Evolutionary conservation across 768 basidiomycete genomes (phyloP).

Genomic region (Kwoniella dendrophila): DNA sequence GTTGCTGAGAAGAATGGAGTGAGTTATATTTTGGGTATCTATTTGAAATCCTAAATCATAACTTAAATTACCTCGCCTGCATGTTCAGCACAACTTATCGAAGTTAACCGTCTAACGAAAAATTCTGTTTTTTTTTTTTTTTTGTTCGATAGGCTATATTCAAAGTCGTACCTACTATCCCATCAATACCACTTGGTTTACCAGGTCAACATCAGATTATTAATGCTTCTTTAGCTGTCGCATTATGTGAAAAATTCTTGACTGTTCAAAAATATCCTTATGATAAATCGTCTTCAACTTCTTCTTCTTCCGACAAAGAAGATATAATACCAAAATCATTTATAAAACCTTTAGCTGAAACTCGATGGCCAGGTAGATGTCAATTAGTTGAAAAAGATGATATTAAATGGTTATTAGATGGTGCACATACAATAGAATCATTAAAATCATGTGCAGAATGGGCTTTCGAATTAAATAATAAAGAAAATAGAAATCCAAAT

Average conservation of each 20-base stretch:
- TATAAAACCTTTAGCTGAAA: constrained; percentile 65
- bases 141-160: constrained; percentile 57
- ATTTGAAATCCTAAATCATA: background rate
- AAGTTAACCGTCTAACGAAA: background rate
- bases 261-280: constrained; percentile 45
- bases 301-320: background rate
- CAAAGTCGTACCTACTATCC: constrained; percentile 63
- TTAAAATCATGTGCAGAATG: constrained; percentile 82
- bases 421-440: constrained; percentile 92
- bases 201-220: constrained; percentile 81
- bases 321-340: constrained; percentile 62
- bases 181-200: constrained; percentile 67
- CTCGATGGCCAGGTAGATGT: constrained; percentile 93
- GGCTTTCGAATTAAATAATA: constrained; percentile 67
- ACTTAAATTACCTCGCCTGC: background rate
- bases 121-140: background rate
- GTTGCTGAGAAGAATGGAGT: constrained; percentile 72
- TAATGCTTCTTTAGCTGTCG: constrained; percentile 84
- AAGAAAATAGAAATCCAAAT: constrained; percentile 57
- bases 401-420: constrained; percentile 87
- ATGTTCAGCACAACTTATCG: background rate
- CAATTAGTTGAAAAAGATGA: constrained; percentile 65
- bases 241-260: constrained; percentile 71
- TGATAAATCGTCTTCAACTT: constrained; percentile 10
- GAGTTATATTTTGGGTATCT: constrained; percentile 7